Base-by-base conservation (phyloP, 495 filamentous ascomycete species). In the Amorphotheca resinae region DNA sequence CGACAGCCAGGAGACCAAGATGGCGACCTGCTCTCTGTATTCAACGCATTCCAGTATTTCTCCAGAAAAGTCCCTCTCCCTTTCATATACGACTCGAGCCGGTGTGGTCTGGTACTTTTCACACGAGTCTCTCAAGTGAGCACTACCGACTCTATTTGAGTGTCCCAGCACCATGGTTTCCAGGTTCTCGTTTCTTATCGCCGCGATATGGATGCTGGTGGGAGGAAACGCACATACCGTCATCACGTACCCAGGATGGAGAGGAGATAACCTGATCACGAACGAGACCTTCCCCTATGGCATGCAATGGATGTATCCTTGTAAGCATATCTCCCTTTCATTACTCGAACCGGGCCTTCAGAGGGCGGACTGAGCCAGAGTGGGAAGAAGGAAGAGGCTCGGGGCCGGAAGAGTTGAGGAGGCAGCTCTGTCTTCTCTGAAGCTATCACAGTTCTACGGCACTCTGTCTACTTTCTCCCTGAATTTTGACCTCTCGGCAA, bases 281-380 rank as follows among this genome's bases (percentile, higher is more conserved):
- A 93, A 85, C 60, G 74, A 74, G 4, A 73, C 74, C 4, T 93
- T 74, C 56, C 88, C 87, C 2, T 94, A 84, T 53, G 91, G 93
- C 64, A 89, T 94, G 85, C 83, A 95, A 66, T 96, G 91, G 89
- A 79, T 81, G 61, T 99, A 95, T 70, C 91, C 93, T 63, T 99
- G 91, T 98, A 66, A 69, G 84, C 67, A 39, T 22, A 28, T 41
- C 38, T 43, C 22, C 26, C 34, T 20, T 34, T 43, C 12, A 31
- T 42, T 43, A n/a, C n/a, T n/a, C 1, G 12, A 12, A 8, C 16
- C 12, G 11, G 35, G 37, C 22, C 15, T 30, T 42, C 14, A 15
- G 2, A 1, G 2, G 34, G 22, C 22, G 26, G 9, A 23, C 23
- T 25, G 37, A 15, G 36, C 22, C 30, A 14, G 41, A 21, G 31